Evolutionary conservation across 768 basidiomycete species (phyloP).

Genomic region (Mycena amicta): DNA sequence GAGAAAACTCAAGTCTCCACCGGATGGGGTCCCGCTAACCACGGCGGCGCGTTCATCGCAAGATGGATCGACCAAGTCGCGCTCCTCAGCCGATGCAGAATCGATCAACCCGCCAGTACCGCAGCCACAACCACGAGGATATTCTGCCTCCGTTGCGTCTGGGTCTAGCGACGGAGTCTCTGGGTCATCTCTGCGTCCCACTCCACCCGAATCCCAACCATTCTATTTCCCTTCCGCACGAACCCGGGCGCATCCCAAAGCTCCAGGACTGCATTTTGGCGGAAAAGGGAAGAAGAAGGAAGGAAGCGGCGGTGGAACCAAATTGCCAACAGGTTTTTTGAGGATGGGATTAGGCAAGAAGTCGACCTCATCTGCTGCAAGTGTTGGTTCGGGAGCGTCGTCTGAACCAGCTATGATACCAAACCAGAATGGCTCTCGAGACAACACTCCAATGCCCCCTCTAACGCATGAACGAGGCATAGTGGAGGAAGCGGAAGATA

Average conservation of each 20-base stretch:
- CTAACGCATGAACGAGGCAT: neutral
- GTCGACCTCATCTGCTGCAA: neutral
- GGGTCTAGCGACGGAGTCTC: constrained; percentile 1
- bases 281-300: constrained; percentile 23
- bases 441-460: neutral
- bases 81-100: neutral
- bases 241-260: constrained; percentile 23
- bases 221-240: constrained; percentile 19
- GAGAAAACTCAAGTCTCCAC: constrained; percentile 11
- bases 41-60: no score
- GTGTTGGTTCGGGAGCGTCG: neutral
- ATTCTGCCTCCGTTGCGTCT: constrained; percentile 8
- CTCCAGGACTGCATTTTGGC: constrained; percentile 12
- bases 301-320: neutral
- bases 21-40: no score
- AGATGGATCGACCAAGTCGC: no score
- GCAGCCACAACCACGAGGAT: no score
- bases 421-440: neutral
- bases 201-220: neutral
- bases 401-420: neutral
- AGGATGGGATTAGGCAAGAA: constrained; percentile 12
- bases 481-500: neutral
- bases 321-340: constrained; percentile 4
- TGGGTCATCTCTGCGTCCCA: neutral
- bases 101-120: neutral